Evolutionary conservation across 306 rosid species (phyloP), one percentile per base, ranked within the genome.

Genomic region (Trichosanthes truncata): DNA sequence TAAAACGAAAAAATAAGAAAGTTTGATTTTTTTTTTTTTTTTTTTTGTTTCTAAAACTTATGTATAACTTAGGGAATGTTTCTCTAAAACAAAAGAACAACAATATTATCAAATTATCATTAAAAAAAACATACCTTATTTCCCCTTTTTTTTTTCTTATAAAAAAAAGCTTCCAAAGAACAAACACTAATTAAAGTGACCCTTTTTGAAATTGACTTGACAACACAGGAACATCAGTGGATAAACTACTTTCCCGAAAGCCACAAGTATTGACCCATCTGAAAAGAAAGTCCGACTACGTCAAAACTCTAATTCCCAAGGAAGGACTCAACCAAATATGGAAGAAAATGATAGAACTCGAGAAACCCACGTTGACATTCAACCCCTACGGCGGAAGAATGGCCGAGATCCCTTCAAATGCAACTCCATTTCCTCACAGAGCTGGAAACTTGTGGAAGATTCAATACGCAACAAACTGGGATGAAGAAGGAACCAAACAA

Each of bases 311-410:
- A 18, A 88, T 90, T 81, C 61, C 92, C 1, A 88, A 75, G 35
- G 82, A 59, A 23, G 87, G 81, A 10, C 82, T 80, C 77, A 84
- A 88, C 73, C 67, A 81, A n/a, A 85, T 90, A 68, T 87, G 92
- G 92, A 87, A 83, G 74, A 90, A 85, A 75, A 82, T 90, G 90
- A 85, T 90, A 73, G 85, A 90, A 5, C 77, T 90, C 68, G 85
- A 81, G 59, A 74, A 65, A 3, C 77, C 81, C 3, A 20, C 12
- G 12, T 61, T 90, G 33, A 80, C 74, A 17, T 85, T 87, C 78
- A 84, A 90, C 62, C 92, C 94, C 21, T 90, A 90, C 59, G 92
- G 94, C 45, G 94, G 94, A 81, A 87, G 77, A 82, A 88, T 90
- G 84, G 79, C 38, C 2, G 80, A 78, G n/a, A 78, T 78, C 5